phyloP scores from a whole-genome alignment of 805 yeast genomes.

The Metschnikowia drakensbergensis region DNA sequence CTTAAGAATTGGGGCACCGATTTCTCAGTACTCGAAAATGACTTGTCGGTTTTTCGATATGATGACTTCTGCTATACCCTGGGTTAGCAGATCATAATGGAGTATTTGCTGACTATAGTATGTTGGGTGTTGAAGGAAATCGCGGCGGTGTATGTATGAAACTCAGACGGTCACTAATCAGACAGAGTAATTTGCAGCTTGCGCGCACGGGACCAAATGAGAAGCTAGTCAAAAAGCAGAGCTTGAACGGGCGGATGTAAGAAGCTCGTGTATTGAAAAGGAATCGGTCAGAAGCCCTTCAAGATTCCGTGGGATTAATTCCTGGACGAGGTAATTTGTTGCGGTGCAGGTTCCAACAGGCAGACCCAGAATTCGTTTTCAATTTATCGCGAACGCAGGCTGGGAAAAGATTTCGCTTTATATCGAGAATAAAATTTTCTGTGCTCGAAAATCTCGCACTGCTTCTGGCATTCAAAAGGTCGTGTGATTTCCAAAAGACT shows the following conservation, averaged over 20 bases:
- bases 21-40: neutral
- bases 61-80: neutral
- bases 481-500: neutral
- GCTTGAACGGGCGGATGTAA: no score
- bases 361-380: neutral
- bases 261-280: neutral
- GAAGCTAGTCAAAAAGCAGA: neutral
- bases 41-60: neutral
- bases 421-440: conserved; percentile 3
- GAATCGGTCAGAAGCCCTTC: neutral
- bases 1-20: neutral
- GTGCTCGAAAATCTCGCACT: conserved; percentile 2
- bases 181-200: conserved; percentile 4
- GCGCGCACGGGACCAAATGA: neutral
- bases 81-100: conserved; percentile 5
- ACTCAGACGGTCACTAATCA: conserved; percentile 1
- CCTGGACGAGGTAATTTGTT: neutral
- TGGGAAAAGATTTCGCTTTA: conserved; percentile 5
- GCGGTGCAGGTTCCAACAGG: neutral
- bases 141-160: neutral
- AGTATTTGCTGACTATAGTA: neutral
- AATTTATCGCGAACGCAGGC: neutral
- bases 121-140: neutral
- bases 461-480: neutral
- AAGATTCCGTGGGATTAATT: neutral